phyloP scores from a whole-genome alignment of 2,329 filamentous ascomycete genomes.

The Bipolaris victoriae region DNA sequence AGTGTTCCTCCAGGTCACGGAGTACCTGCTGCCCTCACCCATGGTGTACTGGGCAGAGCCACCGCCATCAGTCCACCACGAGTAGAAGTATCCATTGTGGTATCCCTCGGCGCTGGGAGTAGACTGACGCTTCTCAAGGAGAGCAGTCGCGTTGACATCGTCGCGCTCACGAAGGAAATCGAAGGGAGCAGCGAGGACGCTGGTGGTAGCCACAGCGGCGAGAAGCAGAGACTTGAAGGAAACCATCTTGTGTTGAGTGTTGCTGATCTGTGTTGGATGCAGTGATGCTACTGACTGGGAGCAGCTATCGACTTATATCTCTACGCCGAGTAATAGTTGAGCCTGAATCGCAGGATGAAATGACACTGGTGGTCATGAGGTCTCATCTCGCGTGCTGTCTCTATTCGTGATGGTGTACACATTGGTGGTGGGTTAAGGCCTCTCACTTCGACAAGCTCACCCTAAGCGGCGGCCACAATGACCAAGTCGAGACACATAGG shows the following conservation, averaged over 20 bases:
- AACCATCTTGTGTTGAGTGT: slow-evolving; percentile 22
- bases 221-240: slow-evolving; percentile 33
- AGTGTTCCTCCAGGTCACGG: slow-evolving; percentile 28
- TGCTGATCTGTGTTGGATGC: slow-evolving; percentile 14
- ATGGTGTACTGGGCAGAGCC: slow-evolving; percentile 33
- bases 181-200: slow-evolving; percentile 24
- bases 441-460: slow-evolving; percentile 9
- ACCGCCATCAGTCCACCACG: slow-evolving; percentile 63
- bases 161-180: slow-evolving; percentile 28
- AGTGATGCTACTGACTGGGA: slow-evolving; percentile 11
- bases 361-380: slow-evolving; percentile 14
- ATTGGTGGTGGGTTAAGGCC: slow-evolving; percentile 3
- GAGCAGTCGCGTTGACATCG: slow-evolving; percentile 26
- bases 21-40: slow-evolving; percentile 28
- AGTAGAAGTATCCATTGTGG: slow-evolving; percentile 59
- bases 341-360: slow-evolving; percentile 25
- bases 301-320: slow-evolving; percentile 18
- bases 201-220: slow-evolving; percentile 23
- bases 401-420: slow-evolving; percentile 14
- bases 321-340: slow-evolving; percentile 6
- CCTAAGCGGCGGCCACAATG: slow-evolving; percentile 6
- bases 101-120: slow-evolving; percentile 58
- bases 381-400: slow-evolving; percentile 8
- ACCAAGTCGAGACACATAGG: background rate
- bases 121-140: slow-evolving; percentile 24